Evolutionary conservation across 1,139 yeast genomes (phyloP), one percentile per base, ranked within the genome.

Genomic region (Saccharomyces pastorianus): DNA sequence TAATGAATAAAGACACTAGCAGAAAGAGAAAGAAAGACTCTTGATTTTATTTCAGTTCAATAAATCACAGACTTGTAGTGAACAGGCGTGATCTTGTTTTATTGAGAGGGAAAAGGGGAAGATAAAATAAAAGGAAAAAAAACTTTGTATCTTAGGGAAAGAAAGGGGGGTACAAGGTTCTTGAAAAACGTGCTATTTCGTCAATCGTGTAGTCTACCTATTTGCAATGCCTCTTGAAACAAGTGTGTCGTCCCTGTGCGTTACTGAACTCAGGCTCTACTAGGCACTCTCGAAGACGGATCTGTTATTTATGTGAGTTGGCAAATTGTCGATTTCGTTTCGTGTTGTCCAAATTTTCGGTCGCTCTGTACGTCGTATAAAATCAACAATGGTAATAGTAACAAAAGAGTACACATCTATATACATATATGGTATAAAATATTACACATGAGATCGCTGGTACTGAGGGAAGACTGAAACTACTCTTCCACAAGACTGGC

Each of bases 341-440:
- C 44, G 44, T 38, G 44, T 38, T 20, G 44, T 38, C 44, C n/a
- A 38, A 38, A 38, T 38, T 38, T 38, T 38, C 44, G 44, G 44
- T 38, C 44, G 44, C 44, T 38, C 44, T 38, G 25, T 38, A 38
- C 44, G 44, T 38, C 25, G 44, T 38, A 38, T 38, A 38, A 38
- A 4, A 9, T 4, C 11, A 20, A 20, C 9, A 38, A 8, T 20
- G 11, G n/a, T 13, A 38, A 38, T 38, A 38, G 6, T 38, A 38
- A 13, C 5, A 2, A 28, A 38, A 5, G 13, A 38, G 25, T 38
- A 38, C 25, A 20, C 11, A 38, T 5, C 9, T 28, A 28, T 28
- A 28, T 28, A 27, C 9, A 11, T 29, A 29, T 29, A 29, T n/a
- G 6, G n/a, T 29, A 20, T 20, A 20, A 4, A 20, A 20, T 20